These are phyloP conservation scores for Nicotiana benthamiana DNA, from an alignment of 257 asterid species.

Conservation along the genomic window DNA sequence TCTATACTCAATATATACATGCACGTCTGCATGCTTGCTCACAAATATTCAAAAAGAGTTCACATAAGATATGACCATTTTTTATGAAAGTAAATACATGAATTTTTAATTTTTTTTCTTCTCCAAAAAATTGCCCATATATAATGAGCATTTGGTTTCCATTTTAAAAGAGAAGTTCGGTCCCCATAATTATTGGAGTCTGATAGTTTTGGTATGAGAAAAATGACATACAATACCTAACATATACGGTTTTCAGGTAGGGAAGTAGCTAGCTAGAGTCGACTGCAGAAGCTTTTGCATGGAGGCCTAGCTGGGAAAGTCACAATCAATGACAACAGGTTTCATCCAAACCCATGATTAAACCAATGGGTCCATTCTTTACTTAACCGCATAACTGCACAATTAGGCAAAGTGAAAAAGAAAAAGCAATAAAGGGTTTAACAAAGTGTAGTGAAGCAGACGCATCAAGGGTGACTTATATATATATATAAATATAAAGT, in stretches of 20 bases:
- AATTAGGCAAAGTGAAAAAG: conserved; percentile 9
- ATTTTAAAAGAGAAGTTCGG: not conserved
- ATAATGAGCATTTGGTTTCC: not conserved
- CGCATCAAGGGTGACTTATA: not conserved
- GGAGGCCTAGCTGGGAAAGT: not conserved
- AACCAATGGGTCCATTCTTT: not conserved
- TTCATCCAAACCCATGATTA: not conserved
- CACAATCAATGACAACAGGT: conserved; percentile 2
- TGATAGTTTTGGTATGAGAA: not conserved
- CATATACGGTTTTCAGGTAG: not conserved
- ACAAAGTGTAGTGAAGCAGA: not conserved
- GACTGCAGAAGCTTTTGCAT: not conserved
- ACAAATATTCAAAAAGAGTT: too few species aligned
- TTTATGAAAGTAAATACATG: too few species aligned
- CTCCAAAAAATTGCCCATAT: too few species aligned
- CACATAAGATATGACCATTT: too few species aligned
- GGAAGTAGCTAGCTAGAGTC: not conserved
- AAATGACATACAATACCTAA: not conserved
- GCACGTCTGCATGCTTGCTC: too few species aligned
- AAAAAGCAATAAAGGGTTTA: not conserved
- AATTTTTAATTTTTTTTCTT: too few species aligned
- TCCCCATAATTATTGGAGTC: not conserved
- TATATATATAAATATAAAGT: too few species aligned
- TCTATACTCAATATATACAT: too few species aligned
- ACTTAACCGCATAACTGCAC: not conserved